Conservation (phyloP, 305 asterid genomes). For the Stenogyne calaminthoides region DNA sequence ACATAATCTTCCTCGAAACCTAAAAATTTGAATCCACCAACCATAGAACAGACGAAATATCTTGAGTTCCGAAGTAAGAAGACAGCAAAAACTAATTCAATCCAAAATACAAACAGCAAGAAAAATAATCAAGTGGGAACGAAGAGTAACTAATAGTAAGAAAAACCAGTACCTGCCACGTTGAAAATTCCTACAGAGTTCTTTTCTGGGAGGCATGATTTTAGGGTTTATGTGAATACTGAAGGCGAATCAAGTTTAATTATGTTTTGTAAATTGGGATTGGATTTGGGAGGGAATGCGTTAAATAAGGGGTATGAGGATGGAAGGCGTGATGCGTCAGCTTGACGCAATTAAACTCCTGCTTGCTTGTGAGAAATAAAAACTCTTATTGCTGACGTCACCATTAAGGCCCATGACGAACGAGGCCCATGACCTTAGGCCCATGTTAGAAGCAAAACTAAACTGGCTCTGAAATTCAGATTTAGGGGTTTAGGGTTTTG, state of each 20-base stretch:
- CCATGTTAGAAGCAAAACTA: not conserved
- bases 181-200: conserved; percentile 72
- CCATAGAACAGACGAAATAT: not conserved
- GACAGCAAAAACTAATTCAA: not conserved
- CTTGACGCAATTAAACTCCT: too few relatives aligned
- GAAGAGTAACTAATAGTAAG: not conserved
- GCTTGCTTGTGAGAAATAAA: too few relatives aligned
- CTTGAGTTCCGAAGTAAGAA: not conserved
- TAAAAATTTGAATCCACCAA: not conserved
- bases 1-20: conserved; percentile 2
- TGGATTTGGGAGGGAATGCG: not conserved
- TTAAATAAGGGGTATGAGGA: not conserved
- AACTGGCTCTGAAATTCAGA: too few relatives aligned
- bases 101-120: not conserved
- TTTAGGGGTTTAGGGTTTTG: too few relatives aligned
- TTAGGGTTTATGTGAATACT: conserved; percentile 30
- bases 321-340: not conserved
- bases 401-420: not conserved
- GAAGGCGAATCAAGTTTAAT: conserved; percentile 10
- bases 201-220: conserved; percentile 75
- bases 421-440: not conserved
- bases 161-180: conserved; percentile 67
- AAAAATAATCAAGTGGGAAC: not conserved
- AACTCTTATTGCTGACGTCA: not conserved
- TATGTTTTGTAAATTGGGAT: not conserved